Evolutionary conservation across 139 green algal species (phyloP).

Genomic region (Chlorella sp.): DNA sequence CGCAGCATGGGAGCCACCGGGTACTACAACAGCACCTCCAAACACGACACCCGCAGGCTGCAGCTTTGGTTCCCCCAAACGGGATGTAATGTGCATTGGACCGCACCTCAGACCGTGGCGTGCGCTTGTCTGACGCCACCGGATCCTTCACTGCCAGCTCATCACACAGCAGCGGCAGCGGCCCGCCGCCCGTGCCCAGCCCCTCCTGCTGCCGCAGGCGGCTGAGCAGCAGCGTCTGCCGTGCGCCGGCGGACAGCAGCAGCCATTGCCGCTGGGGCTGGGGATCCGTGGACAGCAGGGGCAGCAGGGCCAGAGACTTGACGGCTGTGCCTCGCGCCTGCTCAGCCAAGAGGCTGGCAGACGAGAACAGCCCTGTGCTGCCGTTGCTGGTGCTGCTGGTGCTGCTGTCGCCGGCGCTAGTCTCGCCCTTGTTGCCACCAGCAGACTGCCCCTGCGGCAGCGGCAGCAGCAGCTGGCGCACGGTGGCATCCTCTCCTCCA

Average conservation of each 20-base stretch:
- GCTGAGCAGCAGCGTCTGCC: conserved; percentile 42
- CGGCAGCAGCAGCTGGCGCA: conserved; percentile 15
- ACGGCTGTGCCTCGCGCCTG: conserved; percentile 28
- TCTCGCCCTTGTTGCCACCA: neutral
- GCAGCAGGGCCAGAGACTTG: conserved; percentile 33
- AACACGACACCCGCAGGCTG: too few relatives aligned
- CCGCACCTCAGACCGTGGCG: too few relatives aligned
- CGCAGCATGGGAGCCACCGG: too few relatives aligned
- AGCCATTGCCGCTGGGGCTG: neutral
- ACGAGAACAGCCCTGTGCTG: neutral
- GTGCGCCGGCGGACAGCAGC: conserved; percentile 42
- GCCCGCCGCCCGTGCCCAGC: neutral
- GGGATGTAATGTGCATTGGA: too few relatives aligned
- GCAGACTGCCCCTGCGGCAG: neutral
- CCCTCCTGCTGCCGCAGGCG: neutral
- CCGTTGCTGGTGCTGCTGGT: neutral
- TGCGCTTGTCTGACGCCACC: too few relatives aligned
- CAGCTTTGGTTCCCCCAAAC: too few relatives aligned
- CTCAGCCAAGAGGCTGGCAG: conserved; percentile 14
- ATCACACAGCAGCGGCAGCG: conserved; percentile 18
- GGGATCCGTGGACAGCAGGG: neutral
- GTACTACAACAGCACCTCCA: too few relatives aligned
- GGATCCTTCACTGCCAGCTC: conserved; percentile 28
- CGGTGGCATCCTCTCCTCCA: conserved; percentile 7
- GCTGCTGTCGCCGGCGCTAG: too few relatives aligned